Evolutionary conservation across 176 grass and related monocot species (phyloP).

Genomic region (Eleusine indica): DNA sequence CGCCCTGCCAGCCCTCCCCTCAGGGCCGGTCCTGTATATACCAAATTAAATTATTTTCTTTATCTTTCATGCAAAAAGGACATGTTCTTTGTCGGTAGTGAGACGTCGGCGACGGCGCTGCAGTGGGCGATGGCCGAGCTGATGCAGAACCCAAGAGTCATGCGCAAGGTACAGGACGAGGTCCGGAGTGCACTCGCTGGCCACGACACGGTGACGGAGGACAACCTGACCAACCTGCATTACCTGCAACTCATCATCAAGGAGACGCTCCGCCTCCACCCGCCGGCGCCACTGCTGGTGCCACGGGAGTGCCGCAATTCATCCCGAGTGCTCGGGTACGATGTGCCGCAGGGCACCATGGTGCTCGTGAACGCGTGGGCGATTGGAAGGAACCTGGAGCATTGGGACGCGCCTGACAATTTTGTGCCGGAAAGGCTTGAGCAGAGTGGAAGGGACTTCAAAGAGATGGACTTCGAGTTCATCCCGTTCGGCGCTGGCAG

Average conservation of each 20-base stretch:
- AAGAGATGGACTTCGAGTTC: slow-evolving; percentile 48
- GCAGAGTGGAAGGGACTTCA: slow-evolving; percentile 27
- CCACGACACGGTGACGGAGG: slow-evolving; percentile 12
- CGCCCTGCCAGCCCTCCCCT: not conserved
- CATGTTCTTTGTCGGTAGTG: slow-evolving; percentile 48
- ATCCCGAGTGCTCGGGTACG: slow-evolving; percentile 40
- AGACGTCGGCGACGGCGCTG: slow-evolving; percentile 43
- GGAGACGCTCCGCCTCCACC: slow-evolving; percentile 57
- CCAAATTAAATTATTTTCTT: not conserved
- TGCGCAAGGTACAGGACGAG: slow-evolving; percentile 46
- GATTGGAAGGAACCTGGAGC: slow-evolving; percentile 40
- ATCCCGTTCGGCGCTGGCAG: slow-evolving; percentile 49
- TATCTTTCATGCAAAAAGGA: slow-evolving; percentile 32
- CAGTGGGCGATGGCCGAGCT: slow-evolving; percentile 59
- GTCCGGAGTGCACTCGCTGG: slow-evolving; percentile 27
- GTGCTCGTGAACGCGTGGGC: slow-evolving; percentile 65
- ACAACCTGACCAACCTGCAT: not conserved
- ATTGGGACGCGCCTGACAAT: slow-evolving; percentile 43
- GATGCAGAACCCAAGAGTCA: slow-evolving; percentile 16
- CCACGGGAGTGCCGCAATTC: slow-evolving; percentile 23
- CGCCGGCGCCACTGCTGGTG: slow-evolving; percentile 40
- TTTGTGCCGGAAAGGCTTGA: slow-evolving; percentile 59
- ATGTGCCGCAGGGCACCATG: slow-evolving; percentile 38
- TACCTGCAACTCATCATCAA: slow-evolving; percentile 55
- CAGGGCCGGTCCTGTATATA: no score